A percentile compares a stretch with the other conserved stretches of the same genome.
phyloP scores from a whole-genome alignment of 2,329 filamentous ascomycete genomes.

The Didymella glomerata region DNA sequence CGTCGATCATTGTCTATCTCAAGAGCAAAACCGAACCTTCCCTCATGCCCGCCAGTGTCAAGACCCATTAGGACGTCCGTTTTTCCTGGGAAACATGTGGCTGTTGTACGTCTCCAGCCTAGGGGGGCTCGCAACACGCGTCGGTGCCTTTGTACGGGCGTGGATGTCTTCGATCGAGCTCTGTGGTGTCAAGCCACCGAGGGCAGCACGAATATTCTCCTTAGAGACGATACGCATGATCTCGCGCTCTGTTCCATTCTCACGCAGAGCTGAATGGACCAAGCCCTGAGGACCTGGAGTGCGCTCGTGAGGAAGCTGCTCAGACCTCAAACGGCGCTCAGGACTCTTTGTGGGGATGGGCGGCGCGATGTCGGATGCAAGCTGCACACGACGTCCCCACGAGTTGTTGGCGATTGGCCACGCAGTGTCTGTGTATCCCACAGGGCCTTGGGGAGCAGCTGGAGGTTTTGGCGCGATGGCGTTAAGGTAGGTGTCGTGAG shows the following conservation, averaged over 20 bases:
- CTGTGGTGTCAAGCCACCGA: conserved; percentile 31
- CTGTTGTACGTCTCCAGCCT: conserved; percentile 36
- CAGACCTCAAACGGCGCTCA: conserved; percentile 18
- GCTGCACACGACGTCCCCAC: not conserved
- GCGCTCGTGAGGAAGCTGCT: conserved; percentile 6
- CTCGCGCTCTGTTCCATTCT: conserved; percentile 10
- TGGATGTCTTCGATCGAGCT: conserved; percentile 30
- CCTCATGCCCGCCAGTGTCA: no score
- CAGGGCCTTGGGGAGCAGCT: not conserved
- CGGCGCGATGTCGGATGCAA: conserved; percentile 17
- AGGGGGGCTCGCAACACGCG: conserved; percentile 16
- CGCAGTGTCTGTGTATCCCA: not conserved
- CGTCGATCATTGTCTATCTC: not conserved
- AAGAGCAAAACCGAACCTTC: not conserved
- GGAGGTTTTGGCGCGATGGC: not conserved
- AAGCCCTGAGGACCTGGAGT: not conserved
- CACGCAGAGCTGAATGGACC: not conserved
- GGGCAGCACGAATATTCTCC: conserved; percentile 44
- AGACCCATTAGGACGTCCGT: not conserved
- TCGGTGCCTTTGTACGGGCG: conserved; percentile 1
- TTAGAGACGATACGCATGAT: conserved; percentile 42
- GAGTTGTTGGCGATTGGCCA: not conserved
- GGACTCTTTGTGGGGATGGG: conserved; percentile 36
- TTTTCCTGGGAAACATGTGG: conserved; percentile 42
- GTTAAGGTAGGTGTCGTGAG: conserved; percentile 9